A percentile compares a stretch with the other conserved stretches of the same genome.
Conservation (phyloP, 805 yeast genomes). For the Kodamaea kaohsiungensis region DNA sequence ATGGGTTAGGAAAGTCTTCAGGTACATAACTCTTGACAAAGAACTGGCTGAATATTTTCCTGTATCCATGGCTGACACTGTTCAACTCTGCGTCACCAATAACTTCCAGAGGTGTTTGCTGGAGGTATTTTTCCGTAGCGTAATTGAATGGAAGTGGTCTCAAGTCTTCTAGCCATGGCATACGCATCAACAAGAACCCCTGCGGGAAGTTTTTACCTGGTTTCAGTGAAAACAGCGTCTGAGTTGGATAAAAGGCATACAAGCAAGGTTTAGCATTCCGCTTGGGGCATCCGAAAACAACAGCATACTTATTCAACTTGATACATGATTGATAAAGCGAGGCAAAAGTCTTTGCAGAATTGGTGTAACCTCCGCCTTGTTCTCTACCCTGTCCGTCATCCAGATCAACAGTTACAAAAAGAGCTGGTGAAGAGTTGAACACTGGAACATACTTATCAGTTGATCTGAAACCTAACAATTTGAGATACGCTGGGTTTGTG, state of each 20-base stretch:
- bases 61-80: constrained; percentile 22
- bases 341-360: constrained; percentile 68
- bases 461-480: constrained; percentile 67
- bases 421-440: constrained; percentile 54
- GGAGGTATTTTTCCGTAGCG: constrained; percentile 13
- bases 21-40: constrained; percentile 55
- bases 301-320: constrained; percentile 54
- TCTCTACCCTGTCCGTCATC: constrained; percentile 37
- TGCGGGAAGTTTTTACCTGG: constrained; percentile 47
- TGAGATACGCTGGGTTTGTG: constrained; percentile 49
- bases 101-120: constrained; percentile 14
- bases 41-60: constrained; percentile 37
- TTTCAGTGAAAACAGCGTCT: constrained; percentile 19
- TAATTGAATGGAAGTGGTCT: constrained; percentile 58
- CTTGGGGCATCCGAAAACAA: constrained; percentile 71
- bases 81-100: constrained; percentile 18
- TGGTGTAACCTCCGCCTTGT: constrained; percentile 45
- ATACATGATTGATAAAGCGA: constrained; percentile 64
- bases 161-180: constrained; percentile 78
- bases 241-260: constrained; percentile 61
- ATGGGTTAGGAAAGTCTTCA: constrained; percentile 60
- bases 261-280: constrained; percentile 54
- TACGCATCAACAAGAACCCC: constrained; percentile 67
- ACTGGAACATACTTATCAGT: constrained; percentile 46
- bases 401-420: constrained; percentile 66